Evolutionary conservation across 2,329 filamentous ascomycete genomes (phyloP), one percentile per base, ranked within the genome.

Genomic region (Chaetomiaceae sp.): DNA sequence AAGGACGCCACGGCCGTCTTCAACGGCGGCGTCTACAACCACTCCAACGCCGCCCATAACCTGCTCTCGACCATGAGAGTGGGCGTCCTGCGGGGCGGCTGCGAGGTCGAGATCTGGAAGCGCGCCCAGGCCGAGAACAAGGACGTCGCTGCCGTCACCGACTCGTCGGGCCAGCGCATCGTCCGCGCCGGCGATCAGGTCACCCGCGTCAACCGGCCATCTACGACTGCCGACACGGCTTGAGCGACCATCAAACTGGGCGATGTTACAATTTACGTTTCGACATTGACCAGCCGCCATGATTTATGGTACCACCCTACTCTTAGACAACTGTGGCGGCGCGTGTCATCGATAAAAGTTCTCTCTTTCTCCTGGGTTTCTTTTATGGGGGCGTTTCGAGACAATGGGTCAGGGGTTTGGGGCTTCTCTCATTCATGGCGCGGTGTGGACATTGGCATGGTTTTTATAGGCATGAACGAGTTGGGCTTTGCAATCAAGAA

Each of bases 21-120:
- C 82, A 95, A 95, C 71, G 89, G 89, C 61, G 89, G 89, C 73
- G 87, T 95, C 58, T 95, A 95, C 76, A 82, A 87, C 70, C 89
- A 95, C 78, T 90, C 86, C 69, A 95, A 95, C 73, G 89, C 88
- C 52, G 89, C 89, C 33, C 89, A 95, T 79, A 95, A 95, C 75
- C 73, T 94, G 57, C 80, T 95, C 59, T 91, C 87, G 7, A 94
- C 88, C 62, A 94, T 94, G 88, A 82, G 89, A 63, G 85, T 94
- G 14, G 89, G 88, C 71, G 89, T 95, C 45, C 86, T 95, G 59
- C 87, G 88, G 48, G 89, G 89, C 60, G 89, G 89, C 39, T 90
- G 88, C 69, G 89, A 94, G 71, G 89, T 95, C 25, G 89, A 95
- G 78, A 91, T 94, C 72, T 95, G 89, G 89, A 94, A 94, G 82